Percentiles rank a stretch among this genome's conserved stretches.
These are phyloP conservation scores for Acanthochlamys bracteata DNA, from an alignment of 106 monocot species.

Conservation along the genomic window DNA sequence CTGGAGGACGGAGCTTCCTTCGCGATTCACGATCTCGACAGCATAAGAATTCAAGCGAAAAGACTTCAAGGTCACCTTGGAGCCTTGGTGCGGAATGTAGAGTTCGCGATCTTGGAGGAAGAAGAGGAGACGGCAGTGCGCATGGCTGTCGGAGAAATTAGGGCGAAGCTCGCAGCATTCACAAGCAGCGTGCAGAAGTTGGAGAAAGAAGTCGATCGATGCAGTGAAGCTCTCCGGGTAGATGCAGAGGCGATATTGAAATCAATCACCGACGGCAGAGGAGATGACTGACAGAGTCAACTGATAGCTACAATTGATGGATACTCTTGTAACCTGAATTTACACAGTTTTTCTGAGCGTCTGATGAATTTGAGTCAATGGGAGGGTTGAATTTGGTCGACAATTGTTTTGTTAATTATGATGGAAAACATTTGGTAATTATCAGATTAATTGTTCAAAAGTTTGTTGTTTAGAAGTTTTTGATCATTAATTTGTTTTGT, in stretches of 20 bases:
- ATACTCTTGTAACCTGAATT: too few relatives aligned
- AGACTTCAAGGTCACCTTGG: conserved; percentile 28
- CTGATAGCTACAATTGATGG: too few relatives aligned
- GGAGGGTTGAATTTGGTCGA: too few relatives aligned
- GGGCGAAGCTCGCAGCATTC: conserved; percentile 24
- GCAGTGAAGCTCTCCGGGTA: conserved; percentile 31
- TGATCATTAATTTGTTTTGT: too few relatives aligned
- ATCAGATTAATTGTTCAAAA: too few relatives aligned
- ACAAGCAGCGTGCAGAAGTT: conserved; percentile 34
- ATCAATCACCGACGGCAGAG: conserved; percentile 19
- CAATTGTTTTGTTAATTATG: too few relatives aligned
- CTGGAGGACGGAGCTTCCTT: conserved; percentile 30
- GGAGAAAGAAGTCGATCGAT: conserved; percentile 41
- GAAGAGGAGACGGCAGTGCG: conserved; percentile 20
- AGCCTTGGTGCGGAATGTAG: conserved; percentile 19
- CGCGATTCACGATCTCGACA: conserved; percentile 44
- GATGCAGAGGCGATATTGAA: conserved; percentile 50
- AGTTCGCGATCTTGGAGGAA: conserved; percentile 19
- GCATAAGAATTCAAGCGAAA: conserved; percentile 36
- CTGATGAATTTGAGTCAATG: too few relatives aligned
- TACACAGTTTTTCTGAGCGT: too few relatives aligned
- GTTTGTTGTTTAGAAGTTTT: too few relatives aligned
- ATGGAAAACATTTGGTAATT: too few relatives aligned
- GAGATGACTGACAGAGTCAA: too few relatives aligned
- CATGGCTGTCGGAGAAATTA: conserved; percentile 34